A percentile compares a stretch with the other conserved stretches of the same genome.
Evolutionary conservation across 495 filamentous ascomycete species (phyloP).

Genomic region (Lindgomyces ingoldianus): DNA sequence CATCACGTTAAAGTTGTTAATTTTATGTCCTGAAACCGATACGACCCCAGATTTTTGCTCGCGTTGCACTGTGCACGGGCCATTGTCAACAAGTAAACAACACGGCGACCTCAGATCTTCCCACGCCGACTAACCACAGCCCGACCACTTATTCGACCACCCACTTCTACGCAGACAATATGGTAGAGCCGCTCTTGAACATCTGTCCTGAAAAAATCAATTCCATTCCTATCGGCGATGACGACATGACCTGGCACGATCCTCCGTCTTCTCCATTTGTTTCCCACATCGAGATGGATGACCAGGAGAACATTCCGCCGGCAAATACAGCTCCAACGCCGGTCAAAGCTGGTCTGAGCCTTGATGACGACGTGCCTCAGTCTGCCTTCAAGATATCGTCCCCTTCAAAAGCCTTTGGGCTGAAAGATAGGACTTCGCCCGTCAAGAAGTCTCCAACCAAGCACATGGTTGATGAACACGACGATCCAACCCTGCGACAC

Average conservation of each 20-base stretch:
- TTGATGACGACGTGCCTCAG: constrained; percentile 23
- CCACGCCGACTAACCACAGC: constrained; percentile 2
- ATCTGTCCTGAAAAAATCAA: constrained; percentile 25
- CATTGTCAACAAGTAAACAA: constrained; percentile 9
- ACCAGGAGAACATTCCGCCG: constrained; percentile 39
- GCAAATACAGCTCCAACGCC: constrained; percentile 24
- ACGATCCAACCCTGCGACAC: background rate
- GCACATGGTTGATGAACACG: constrained; percentile 18
- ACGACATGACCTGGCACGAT: constrained; percentile 38
- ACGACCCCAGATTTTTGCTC: background rate
- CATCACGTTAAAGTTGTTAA: background rate
- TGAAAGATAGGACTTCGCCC: constrained; percentile 22
- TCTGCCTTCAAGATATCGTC: constrained; percentile 32
- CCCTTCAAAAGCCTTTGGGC: constrained; percentile 20
- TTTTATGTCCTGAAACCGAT: background rate
- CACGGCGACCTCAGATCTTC: background rate
- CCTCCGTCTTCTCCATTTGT: constrained; percentile 47
- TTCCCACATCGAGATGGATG: constrained; percentile 37
- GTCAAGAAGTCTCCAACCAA: constrained; percentile 21
- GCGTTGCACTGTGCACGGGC: constrained; percentile 1
- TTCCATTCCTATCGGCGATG: constrained; percentile 25
- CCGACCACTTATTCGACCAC: background rate
- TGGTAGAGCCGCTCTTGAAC: constrained; percentile 27
- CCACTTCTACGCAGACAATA: background rate
- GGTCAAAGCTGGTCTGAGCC: constrained; percentile 2